Percentiles rank a stretch among this genome's conserved stretches.
Conservation (phyloP, 2,329 filamentous ascomycete species). For the Incumbomyces lentus region DNA sequence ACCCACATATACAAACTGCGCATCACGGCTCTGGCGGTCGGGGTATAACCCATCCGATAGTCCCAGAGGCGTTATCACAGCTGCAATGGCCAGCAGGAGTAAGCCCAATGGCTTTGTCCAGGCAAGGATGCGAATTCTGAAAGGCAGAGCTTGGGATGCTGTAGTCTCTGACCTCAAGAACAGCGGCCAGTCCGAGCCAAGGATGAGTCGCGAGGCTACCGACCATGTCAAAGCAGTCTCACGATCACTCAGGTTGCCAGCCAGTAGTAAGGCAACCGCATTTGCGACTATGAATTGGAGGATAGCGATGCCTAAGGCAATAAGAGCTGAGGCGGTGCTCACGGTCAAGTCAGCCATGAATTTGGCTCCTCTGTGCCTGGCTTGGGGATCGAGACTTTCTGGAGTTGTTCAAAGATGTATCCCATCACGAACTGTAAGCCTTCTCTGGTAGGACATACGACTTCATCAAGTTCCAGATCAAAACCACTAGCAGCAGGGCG, state of each 20-base stretch:
- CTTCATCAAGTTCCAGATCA: too few species aligned
- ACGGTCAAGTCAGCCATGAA: too few species aligned
- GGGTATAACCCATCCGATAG: conserved; percentile 32
- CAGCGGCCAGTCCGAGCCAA: conserved; percentile 34
- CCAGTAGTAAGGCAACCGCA: conserved; percentile 28
- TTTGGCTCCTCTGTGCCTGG: too few species aligned
- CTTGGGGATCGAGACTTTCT: too few species aligned
- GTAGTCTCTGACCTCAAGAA: conserved; percentile 32
- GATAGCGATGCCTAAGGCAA: conserved; percentile 30
- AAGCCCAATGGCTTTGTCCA: conserved; percentile 23
- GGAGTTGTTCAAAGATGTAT: too few species aligned
- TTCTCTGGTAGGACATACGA: too few species aligned
- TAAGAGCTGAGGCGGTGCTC: conserved; percentile 32
- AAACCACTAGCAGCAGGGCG: too few species aligned
- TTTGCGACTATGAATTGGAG: conserved; percentile 30
- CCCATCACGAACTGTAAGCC: too few species aligned
- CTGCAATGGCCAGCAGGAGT: conserved; percentile 30
- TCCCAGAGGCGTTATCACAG: conserved; percentile 38
- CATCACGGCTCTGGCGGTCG: conserved; percentile 7
- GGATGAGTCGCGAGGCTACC: conserved; percentile 26
- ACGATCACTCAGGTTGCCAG: conserved; percentile 26
- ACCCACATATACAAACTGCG: conserved; percentile 29
- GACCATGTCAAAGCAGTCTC: conserved; percentile 29
- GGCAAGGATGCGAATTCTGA: conserved; percentile 20
- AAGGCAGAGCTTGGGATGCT: conserved; percentile 25